Percentiles rank a stretch among this genome's conserved stretches.
Conservation (phyloP, 2,329 filamentous ascomycete genomes). For the Coccinonectria pachysandricola region DNA sequence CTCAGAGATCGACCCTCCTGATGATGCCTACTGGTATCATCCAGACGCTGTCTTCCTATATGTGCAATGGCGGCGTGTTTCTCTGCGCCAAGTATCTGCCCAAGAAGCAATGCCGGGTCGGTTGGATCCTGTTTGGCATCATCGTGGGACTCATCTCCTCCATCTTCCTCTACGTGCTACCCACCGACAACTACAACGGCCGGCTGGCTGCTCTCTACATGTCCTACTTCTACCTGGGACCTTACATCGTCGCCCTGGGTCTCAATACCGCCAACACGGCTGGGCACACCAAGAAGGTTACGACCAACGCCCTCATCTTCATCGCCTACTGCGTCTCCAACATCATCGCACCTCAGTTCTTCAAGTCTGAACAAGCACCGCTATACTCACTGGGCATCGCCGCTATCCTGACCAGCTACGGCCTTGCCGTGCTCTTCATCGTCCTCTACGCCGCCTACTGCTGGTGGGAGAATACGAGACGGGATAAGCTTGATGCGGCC, state of each 20-base stretch:
- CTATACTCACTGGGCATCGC: conserved; percentile 15
- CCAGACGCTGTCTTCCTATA: conserved; percentile 22
- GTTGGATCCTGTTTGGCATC: conserved; percentile 10
- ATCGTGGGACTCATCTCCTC: conserved; percentile 17
- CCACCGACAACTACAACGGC: conserved; percentile 15
- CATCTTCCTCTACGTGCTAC: conserved; percentile 20
- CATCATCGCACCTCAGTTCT: conserved; percentile 31
- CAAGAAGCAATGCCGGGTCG: conserved; percentile 8
- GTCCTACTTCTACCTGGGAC: conserved; percentile 20
- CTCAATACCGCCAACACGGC: conserved; percentile 21
- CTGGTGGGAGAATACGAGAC: conserved; percentile 21
- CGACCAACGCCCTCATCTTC: conserved; percentile 34
- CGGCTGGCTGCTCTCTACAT: conserved; percentile 25
- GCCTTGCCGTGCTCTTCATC: conserved; percentile 20
- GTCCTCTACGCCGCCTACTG: conserved; percentile 19
- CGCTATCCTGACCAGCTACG: conserved; percentile 14
- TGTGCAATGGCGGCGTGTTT: conserved; percentile 28
- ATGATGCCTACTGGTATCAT: conserved; percentile 21
- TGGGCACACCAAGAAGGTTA: conserved; percentile 30
- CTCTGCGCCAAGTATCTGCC: conserved; percentile 13
- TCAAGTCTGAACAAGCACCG: conserved; percentile 23
- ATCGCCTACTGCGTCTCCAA: conserved; percentile 32
- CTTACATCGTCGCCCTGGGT: conserved; percentile 18
- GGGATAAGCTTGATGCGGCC: conserved; percentile 8
- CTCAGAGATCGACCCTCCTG: conserved; percentile 24